Conservation (phyloP, 306 rosid genomes). For the Malus asiatica region DNA sequence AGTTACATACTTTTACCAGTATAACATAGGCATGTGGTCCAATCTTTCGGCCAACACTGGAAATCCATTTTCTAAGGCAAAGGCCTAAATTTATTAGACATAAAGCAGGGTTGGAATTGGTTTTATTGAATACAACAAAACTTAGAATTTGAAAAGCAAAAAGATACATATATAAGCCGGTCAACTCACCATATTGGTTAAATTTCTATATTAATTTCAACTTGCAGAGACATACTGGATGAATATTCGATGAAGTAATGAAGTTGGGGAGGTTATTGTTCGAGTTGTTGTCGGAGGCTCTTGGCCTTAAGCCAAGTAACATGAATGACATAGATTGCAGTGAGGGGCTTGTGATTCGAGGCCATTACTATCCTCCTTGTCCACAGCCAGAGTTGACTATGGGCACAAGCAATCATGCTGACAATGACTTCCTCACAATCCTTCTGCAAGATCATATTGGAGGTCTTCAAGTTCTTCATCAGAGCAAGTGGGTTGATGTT, state of each 20-base stretch:
- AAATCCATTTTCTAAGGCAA: too few relatives aligned
- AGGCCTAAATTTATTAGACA: too few relatives aligned
- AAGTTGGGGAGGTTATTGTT: conserved; percentile 25
- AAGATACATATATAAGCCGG: too few relatives aligned
- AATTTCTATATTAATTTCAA: background rate
- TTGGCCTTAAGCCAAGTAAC: background rate
- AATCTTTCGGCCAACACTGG: too few relatives aligned
- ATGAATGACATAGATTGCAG: conserved; percentile 9
- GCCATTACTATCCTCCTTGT: conserved; percentile 21
- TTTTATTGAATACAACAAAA: too few relatives aligned
- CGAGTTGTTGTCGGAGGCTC: conserved; percentile 5
- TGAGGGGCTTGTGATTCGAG: background rate
- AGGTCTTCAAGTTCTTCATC: conserved; percentile 38
- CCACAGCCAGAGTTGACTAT: conserved; percentile 20
- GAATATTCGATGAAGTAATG: conserved; percentile 3
- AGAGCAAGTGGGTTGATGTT: conserved; percentile 3
- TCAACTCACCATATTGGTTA: background rate
- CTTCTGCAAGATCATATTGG: conserved; percentile 49
- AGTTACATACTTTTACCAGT: too few relatives aligned
- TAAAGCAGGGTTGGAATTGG: too few relatives aligned
- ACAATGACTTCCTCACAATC: conserved; percentile 33
- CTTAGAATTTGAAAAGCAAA: too few relatives aligned
- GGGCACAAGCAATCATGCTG: conserved; percentile 20
- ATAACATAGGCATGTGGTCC: too few relatives aligned
- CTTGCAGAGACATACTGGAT: background rate